Evolutionary conservation across 768 basidiomycete species (phyloP), one percentile per base, ranked within the genome.

Genomic region (Cyclocybe aegerita): DNA sequence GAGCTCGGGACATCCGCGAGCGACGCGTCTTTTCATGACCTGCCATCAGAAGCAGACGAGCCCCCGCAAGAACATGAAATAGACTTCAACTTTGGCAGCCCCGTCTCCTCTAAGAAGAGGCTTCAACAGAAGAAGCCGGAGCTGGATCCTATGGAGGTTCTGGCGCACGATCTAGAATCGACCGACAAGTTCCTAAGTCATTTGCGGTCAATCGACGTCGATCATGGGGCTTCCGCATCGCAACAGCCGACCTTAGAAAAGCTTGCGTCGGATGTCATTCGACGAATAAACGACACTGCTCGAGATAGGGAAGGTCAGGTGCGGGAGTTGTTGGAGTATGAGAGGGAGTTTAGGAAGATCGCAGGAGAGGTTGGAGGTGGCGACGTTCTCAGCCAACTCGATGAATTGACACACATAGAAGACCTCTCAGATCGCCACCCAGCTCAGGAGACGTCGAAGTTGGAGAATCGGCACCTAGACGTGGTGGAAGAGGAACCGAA

Each of bases 251-350:
- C 70, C 39, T 69, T 94, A 53, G 92, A 95, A 68, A 73, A 67
- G 37, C 72, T 90, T 38, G 87, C 92, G 5, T 82, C 86, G 12
- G 82, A 88, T 56, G 76, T 91, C 53, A 89, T 95, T 58, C 79
- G 90, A 34, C 77, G 80, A 33, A 77, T 93, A 52, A 87, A 92
- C 66, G 85, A 88, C 49, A 79, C 83, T 9, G 80, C 82, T 33
- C 81, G 84, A 41, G 85, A 90, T 59, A 80, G 92, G 49, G 92
- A 94, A 64, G 78, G 76, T 2, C 92, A 94, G 68, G 81, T 91
- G 4, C 85, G 92, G 45, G 88, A 85, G 60, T 68, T 94, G 46
- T 70, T 85, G 33, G 88, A 85, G 55, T 87, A 78, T 62, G 91
- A 93, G 60, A 80, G 90, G 46, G 86, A 93, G 66, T 82, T 94